Evolutionary conservation across 2,329 filamentous ascomycete species (phyloP).

Genomic region (Metarhizium brunneum): DNA sequence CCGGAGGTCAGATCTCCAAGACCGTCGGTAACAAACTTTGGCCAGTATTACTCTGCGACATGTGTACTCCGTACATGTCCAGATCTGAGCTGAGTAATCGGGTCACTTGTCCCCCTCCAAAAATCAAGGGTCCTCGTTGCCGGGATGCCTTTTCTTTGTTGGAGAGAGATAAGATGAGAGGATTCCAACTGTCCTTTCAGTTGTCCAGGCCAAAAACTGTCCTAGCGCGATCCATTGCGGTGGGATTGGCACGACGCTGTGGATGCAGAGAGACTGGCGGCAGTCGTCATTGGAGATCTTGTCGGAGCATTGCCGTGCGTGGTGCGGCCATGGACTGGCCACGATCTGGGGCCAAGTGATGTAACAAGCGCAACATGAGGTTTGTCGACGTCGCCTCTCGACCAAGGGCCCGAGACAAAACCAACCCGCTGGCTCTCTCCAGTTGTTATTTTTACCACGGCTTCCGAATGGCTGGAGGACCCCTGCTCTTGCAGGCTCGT

Average conservation of each 20-base stretch:
- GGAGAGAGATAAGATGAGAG: background rate
- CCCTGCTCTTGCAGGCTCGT: conserved; percentile 8
- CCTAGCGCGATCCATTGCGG: background rate
- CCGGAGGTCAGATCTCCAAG: too few species aligned
- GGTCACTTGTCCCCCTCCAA: background rate
- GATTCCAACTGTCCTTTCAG: background rate
- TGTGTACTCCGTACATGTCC: background rate
- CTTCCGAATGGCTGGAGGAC: conserved; percentile 6
- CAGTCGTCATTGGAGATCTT: background rate
- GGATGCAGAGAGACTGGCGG: background rate
- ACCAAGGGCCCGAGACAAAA: background rate
- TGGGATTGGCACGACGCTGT: background rate
- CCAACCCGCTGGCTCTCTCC: conserved; percentile 4
- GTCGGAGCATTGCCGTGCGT: background rate
- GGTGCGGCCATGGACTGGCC: too few species aligned
- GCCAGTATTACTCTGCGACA: background rate
- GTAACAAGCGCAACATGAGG: background rate
- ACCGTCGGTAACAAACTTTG: background rate
- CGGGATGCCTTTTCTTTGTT: too few species aligned
- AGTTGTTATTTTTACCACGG: conserved; percentile 21
- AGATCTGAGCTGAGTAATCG: background rate
- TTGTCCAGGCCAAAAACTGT: background rate
- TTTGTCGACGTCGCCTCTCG: too few species aligned
- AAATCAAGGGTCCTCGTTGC: background rate
- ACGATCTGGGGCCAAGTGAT: background rate